Conservation (phyloP, 2,329 filamentous ascomycete genomes). For the Chaetomiaceae sp. region DNA sequence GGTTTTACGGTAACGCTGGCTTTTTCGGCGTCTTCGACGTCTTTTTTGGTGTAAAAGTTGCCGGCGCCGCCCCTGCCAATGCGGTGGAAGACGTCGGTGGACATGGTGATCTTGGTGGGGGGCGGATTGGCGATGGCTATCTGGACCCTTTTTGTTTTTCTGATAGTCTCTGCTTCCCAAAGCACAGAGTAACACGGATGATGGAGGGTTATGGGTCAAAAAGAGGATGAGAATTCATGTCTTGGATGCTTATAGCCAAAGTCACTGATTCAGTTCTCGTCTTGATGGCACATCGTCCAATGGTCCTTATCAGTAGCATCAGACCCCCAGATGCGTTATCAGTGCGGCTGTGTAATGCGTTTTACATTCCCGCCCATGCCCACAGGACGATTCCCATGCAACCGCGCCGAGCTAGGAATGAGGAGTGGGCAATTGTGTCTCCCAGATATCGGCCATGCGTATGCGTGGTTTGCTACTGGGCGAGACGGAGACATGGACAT, state of each 20-base stretch:
- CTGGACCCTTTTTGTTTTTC: too few relatives aligned
- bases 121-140: not conserved
- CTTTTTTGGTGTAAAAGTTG: slow-evolving; percentile 53
- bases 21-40: slow-evolving; percentile 43
- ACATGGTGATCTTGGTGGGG: slow-evolving; percentile 20
- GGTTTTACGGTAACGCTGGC: too few relatives aligned
- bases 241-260: not conserved
- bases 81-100: slow-evolving; percentile 44
- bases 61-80: slow-evolving; percentile 60
- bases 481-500: too few relatives aligned
- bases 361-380: not conserved
- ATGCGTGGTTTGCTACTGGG: too few relatives aligned
- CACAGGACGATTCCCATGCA: too few relatives aligned
- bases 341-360: slow-evolving; percentile 3
- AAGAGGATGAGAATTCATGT: not conserved
- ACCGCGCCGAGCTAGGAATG: too few relatives aligned
- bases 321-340: slow-evolving; percentile 9
- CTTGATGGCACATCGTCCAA: not conserved
- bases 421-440: too few relatives aligned
- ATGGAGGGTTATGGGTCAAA: too few relatives aligned
- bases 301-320: slow-evolving; percentile 5
- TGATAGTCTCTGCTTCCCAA: too few relatives aligned
- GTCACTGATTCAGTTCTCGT: not conserved
- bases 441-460: too few relatives aligned
- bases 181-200: too few relatives aligned